phyloP scores from a whole-genome alignment of 495 filamentous ascomycete species.

The Lasiosphaeria miniovina region DNA sequence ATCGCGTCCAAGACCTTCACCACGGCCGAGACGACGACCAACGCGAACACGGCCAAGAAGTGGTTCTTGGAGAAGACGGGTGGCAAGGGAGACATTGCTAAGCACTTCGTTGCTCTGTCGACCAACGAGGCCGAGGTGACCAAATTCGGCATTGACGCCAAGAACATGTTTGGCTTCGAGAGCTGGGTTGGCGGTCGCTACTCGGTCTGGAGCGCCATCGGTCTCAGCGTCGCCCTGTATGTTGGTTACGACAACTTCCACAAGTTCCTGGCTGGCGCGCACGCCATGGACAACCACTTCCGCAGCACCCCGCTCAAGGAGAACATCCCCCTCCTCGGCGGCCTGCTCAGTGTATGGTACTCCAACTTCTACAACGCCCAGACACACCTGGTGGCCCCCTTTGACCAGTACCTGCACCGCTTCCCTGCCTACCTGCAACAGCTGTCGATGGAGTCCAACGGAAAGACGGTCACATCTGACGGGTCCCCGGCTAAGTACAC shows the following conservation, averaged over 20 bases:
- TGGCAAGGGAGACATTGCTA: slow-evolving; percentile 79
- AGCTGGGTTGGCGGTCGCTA: slow-evolving; percentile 98
- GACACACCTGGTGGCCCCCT: slow-evolving; percentile 94
- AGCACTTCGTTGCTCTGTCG: slow-evolving; percentile 97
- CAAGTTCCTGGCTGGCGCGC: slow-evolving; percentile 90
- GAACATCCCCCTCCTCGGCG: slow-evolving; percentile 91
- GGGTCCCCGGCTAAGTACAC: slow-evolving; percentile 95
- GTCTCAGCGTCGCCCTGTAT: slow-evolving; percentile 88
- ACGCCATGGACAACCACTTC: slow-evolving; percentile 99
- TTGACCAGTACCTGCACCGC: slow-evolving; percentile 97
- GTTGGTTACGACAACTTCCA: slow-evolving; percentile 97
- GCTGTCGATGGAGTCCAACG: slow-evolving; percentile 99
- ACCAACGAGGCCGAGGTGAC: slow-evolving; percentile 93
- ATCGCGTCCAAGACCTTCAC: slow-evolving; percentile 99
- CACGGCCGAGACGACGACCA: slow-evolving; percentile 93
- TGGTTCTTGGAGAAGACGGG: slow-evolving; percentile 89
- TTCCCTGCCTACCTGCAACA: slow-evolving; percentile 99
- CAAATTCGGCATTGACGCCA: slow-evolving; percentile 95
- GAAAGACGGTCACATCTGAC: slow-evolving; percentile 90
- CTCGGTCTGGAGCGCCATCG: slow-evolving; percentile 98
- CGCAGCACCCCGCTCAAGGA: slow-evolving; percentile 81
- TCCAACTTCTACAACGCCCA: slow-evolving; percentile 97
- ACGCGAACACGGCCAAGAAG: slow-evolving; percentile 91
- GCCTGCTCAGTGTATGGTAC: slow-evolving; percentile 96
- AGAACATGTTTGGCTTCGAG: slow-evolving; percentile 99